Percentiles rank a stretch among this genome's conserved stretches.
Conservation (phyloP, 1,284 basidiomycete species). For the Cryptococcus neoformans region DNA sequence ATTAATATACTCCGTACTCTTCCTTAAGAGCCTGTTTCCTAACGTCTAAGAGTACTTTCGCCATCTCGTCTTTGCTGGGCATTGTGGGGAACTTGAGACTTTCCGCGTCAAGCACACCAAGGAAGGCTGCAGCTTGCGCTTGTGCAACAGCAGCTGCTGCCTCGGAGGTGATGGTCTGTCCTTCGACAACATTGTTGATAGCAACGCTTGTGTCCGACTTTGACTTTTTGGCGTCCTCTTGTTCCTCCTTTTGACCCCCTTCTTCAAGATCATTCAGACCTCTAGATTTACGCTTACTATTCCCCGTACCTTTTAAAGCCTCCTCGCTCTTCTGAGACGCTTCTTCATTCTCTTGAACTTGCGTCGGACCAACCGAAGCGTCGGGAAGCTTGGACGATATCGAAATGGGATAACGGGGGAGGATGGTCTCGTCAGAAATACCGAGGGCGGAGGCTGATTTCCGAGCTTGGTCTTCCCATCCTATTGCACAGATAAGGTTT, state of each 20-base stretch:
- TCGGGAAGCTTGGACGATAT: constrained; percentile 2
- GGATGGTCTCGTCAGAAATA: constrained; percentile 4
- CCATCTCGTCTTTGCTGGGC: constrained; percentile 74
- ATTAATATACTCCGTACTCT: constrained; percentile 59
- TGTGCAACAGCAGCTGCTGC: constrained; percentile 14
- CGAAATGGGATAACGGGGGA: constrained; percentile 14
- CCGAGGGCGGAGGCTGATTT: constrained; percentile 21
- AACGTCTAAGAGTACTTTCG: constrained; percentile 67
- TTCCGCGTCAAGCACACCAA: constrained; percentile 69
- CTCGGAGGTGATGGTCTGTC: constrained; percentile 11
- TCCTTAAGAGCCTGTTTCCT: constrained; percentile 79
- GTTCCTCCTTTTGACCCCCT: neutral
- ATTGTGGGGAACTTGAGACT: constrained; percentile 71
- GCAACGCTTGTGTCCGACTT: neutral
- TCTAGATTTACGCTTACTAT: constrained; percentile 33
- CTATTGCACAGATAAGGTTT: constrained; percentile 45
- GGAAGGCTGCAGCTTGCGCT: constrained; percentile 51
- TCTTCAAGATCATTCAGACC: neutral
- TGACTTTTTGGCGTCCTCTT: constrained; percentile 12
- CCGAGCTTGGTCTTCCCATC: constrained; percentile 62
- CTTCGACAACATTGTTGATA: neutral
- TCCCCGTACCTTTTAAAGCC: neutral
- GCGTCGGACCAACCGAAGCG: neutral
- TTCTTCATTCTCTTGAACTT: neutral
- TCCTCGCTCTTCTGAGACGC: neutral